Evolutionary conservation across 2,329 filamentous ascomycete genomes (phyloP), one percentile per base, ranked within the genome.

Genomic region (Aspergillus persii): DNA sequence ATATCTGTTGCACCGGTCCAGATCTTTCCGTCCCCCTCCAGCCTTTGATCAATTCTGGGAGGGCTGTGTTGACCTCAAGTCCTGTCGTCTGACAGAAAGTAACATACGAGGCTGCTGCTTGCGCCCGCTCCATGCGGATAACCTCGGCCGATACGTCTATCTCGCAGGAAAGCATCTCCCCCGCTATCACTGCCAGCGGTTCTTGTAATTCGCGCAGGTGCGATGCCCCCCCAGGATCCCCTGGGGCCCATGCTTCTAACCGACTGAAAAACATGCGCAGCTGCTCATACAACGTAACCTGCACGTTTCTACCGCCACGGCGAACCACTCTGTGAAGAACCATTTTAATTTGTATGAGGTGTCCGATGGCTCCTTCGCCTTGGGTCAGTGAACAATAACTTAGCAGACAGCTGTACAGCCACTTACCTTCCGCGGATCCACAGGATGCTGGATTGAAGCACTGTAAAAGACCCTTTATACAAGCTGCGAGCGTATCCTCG

Each of bases 11-110:
- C 18, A 79, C 68, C 51, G 70, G 66, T 31, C 67, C 71, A 53
- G 77, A 78, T 68, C 78, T 66, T 63, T 80, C 79, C 47, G 63
- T 63, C 18, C 67, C 65, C 50, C 71, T 67, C 79, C 79, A 80
- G 27, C 56, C 53, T 54, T 64, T 62, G 36, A 78, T 59, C 46
- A 48, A 52, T 50, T 61, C 59, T 29, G 61, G 65, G 12, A 76
- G 56, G 29, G 56, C 61, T 23, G 66, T 62, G 23, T 60, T 56
- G 51, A 74, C 54, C 48, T 59, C 54, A 27, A 63, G 41, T 31
- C 58, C 67, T 46, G 49, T 61, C 63, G 64, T 54, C 53, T 61
- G 63, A 54, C 66, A 68, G 56, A 74, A 54, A 30, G 63, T 64
- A 55, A 74, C 64, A 61, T 73, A 78, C 50, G 68, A 68, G 49